Conservation (phyloP, 2,329 filamentous ascomycete species). For the Colletotrichum sp. region DNA sequence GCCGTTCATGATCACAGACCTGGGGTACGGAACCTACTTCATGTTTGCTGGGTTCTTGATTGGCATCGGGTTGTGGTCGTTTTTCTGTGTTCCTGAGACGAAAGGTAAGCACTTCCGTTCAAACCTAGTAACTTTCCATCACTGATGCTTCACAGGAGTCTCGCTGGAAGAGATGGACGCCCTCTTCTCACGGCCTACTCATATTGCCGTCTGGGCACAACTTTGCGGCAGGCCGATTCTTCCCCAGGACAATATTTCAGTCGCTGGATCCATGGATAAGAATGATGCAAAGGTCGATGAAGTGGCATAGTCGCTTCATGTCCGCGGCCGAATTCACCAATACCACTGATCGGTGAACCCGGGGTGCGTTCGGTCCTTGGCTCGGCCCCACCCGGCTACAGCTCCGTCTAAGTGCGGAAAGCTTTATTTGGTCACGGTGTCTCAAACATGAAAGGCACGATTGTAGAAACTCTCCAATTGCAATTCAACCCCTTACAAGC, state of each 20-base stretch:
- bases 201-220: constrained; percentile 33
- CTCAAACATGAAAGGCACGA: neutral
- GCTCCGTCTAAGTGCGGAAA: neutral
- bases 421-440: neutral
- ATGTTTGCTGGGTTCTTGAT: constrained; percentile 55
- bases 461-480: neutral
- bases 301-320: neutral
- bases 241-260: neutral
- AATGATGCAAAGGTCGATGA: neutral
- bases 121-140: neutral
- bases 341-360: neutral
- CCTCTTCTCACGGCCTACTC: constrained; percentile 31
- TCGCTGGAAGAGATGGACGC: constrained; percentile 53
- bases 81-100: constrained; percentile 57
- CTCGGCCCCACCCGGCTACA: neutral
- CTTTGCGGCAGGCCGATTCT: constrained; percentile 13
- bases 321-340: rapidly evolving
- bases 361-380: neutral
- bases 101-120: constrained; percentile 36
- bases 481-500: neutral
- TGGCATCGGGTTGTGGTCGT: constrained; percentile 48
- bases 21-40: constrained; percentile 56
- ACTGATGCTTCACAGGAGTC: constrained; percentile 28
- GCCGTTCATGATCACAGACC: constrained; percentile 43
- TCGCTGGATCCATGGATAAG: neutral